These are phyloP conservation scores for Voacanga thouarsii DNA, from an alignment of 257 asterid species.

Conservation along the genomic window DNA sequence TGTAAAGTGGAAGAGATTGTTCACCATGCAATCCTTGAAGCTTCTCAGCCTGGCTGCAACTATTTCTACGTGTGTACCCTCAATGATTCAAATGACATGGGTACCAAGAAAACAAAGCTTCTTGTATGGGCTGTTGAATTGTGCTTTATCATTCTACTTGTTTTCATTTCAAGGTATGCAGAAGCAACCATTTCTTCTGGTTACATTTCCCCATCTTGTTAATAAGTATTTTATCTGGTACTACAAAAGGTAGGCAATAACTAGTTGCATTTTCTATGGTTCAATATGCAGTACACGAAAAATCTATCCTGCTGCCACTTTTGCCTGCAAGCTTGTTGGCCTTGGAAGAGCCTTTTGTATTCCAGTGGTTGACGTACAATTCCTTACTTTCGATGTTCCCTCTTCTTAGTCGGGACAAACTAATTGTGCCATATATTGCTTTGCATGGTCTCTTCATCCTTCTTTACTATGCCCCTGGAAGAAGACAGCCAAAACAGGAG, in stretches of 20 bases:
- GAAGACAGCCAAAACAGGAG: conserved; percentile 40
- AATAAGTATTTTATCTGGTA: background rate
- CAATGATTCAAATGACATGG: conserved; percentile 65
- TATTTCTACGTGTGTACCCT: conserved; percentile 68
- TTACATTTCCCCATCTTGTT: conserved; percentile 11
- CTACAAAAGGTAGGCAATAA: conserved; percentile 16
- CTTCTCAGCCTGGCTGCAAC: conserved; percentile 78
- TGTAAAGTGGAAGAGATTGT: conserved; percentile 91
- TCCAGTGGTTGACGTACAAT: conserved; percentile 62
- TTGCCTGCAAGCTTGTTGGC: conserved; percentile 93
- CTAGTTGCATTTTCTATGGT: conserved; percentile 8
- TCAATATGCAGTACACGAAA: conserved; percentile 72
- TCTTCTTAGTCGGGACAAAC: conserved; percentile 70
- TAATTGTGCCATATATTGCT: conserved; percentile 63
- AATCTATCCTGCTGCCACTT: conserved; percentile 88
- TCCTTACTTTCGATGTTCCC: conserved; percentile 91
- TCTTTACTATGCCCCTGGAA: conserved; percentile 58
- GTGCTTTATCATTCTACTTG: conserved; percentile 79
- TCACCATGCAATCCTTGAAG: conserved; percentile 58
- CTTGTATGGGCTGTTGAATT: conserved; percentile 75
- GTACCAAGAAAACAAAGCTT: conserved; percentile 68
- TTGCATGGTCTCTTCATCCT: conserved; percentile 66
- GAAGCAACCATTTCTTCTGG: conserved; percentile 16
- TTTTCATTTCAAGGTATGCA: conserved; percentile 93
- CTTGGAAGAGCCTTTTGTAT: conserved; percentile 63